phyloP scores from a whole-genome alignment of 2,329 filamentous ascomycete genomes.

The Atkinsonella hypoxylon region DNA sequence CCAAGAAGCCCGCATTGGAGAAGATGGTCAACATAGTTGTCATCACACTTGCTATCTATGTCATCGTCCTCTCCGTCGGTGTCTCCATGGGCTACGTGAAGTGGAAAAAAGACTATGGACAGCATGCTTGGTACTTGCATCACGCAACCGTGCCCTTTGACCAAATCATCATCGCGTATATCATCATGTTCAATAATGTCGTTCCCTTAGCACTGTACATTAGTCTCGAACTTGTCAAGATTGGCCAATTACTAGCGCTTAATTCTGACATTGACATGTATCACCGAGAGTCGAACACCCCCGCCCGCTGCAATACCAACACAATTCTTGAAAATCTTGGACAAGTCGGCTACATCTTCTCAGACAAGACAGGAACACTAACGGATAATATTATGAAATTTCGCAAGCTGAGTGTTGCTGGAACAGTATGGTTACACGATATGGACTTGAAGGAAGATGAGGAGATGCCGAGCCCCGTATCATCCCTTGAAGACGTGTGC shows the following conservation, averaged over 20 bases:
- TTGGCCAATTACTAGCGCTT: slow-evolving; percentile 65
- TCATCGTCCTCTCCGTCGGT: slow-evolving; percentile 65
- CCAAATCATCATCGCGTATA: slow-evolving; percentile 76
- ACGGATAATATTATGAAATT: slow-evolving; percentile 96
- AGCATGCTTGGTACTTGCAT: slow-evolving; percentile 62
- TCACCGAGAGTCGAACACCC: slow-evolving; percentile 69
- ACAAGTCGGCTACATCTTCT: slow-evolving; percentile 83
- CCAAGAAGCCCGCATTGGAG: slow-evolving; percentile 72
- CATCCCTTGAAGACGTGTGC: slow-evolving; percentile 1
- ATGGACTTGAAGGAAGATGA: slow-evolving; percentile 43
- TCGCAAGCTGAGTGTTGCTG: slow-evolving; percentile 80
- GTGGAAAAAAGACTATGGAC: slow-evolving; percentile 59
- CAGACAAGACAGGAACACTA: slow-evolving; percentile 87
- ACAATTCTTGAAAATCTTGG: slow-evolving; percentile 92
- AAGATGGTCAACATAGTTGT: slow-evolving; percentile 69
- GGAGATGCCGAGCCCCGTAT: slow-evolving; percentile 7
- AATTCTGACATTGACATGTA: slow-evolving; percentile 85
- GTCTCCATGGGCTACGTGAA: slow-evolving; percentile 72
- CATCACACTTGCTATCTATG: slow-evolving; percentile 66
- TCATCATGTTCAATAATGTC: slow-evolving; percentile 96
- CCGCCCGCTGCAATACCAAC: slow-evolving; percentile 81
- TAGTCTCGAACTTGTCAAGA: slow-evolving; percentile 76
- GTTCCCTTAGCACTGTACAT: slow-evolving; percentile 88
- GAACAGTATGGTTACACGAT: slow-evolving; percentile 81
- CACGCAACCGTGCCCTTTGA: slow-evolving; percentile 62